Percentiles rank a stretch among this genome's conserved stretches.
Conservation (phyloP, 768 basidiomycete genomes). For the Mycena haematopus region DNA sequence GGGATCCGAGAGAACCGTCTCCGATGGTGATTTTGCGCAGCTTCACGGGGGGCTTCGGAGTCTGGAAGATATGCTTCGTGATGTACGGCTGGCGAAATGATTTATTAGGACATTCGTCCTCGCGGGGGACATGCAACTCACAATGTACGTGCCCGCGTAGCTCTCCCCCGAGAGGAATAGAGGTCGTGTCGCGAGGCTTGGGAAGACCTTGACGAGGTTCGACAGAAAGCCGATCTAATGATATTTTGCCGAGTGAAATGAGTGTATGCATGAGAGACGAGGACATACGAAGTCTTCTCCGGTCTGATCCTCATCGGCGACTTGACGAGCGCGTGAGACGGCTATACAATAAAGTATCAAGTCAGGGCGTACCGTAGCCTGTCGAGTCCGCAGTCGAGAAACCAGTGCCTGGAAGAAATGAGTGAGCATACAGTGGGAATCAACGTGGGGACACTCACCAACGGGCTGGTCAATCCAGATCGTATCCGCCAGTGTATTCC, state of each 20-base stretch:
- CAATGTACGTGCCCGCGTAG: constrained; percentile 60
- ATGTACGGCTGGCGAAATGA: constrained; percentile 53
- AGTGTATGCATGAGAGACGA: neutral
- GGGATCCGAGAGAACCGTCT: constrained; percentile 49
- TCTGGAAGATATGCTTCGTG: constrained; percentile 52
- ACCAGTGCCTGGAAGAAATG: constrained; percentile 39
- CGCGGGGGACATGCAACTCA: constrained; percentile 32
- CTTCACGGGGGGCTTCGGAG: constrained; percentile 51
- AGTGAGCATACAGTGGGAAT: neutral
- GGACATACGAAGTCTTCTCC: constrained; percentile 34
- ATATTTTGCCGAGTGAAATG: neutral
- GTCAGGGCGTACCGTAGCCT: constrained; percentile 45
- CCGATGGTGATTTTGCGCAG: constrained; percentile 58
- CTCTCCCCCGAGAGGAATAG: constrained; percentile 58
- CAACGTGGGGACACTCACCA: constrained; percentile 6
- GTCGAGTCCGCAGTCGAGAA: constrained; percentile 52
- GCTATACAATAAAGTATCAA: neutral
- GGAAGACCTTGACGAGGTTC: constrained; percentile 61
- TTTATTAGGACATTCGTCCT: neutral
- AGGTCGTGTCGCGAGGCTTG: constrained; percentile 54
- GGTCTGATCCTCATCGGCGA: constrained; percentile 54
- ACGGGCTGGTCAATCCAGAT: constrained; percentile 62
- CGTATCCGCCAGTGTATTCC: constrained; percentile 51
- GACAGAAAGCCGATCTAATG: constrained; percentile 54
- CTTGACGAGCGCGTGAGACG: constrained; percentile 24